Conservation (phyloP, 192 early-diverging fungal genomes). For the Dissophora globulifera region DNA sequence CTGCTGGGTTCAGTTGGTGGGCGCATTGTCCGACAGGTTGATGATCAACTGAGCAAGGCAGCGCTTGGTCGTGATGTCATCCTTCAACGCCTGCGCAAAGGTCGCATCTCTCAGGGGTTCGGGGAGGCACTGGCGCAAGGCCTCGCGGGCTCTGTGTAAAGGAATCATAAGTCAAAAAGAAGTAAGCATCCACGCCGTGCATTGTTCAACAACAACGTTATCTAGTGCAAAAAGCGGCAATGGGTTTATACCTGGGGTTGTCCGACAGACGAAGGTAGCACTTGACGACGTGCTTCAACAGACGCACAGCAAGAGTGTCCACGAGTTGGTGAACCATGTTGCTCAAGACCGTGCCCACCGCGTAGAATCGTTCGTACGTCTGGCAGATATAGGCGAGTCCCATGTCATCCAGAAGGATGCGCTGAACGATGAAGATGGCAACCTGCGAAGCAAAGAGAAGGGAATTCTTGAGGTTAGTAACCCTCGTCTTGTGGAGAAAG, state of each 20-base stretch:
- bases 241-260: constrained; percentile 74
- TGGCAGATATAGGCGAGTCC: constrained; percentile 92
- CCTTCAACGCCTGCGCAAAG: constrained; percentile 85
- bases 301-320: constrained; percentile 81
- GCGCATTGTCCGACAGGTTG: constrained; percentile 60
- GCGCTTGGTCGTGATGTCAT: constrained; percentile 90
- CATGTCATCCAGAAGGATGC: constrained; percentile 93
- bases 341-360: constrained; percentile 91
- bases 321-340: constrained; percentile 95
- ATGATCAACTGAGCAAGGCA: constrained; percentile 77
- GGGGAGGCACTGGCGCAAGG: constrained; percentile 90
- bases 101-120: constrained; percentile 92
- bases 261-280: constrained; percentile 94
- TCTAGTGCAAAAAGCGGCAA: not conserved
- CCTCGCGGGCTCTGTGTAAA: constrained; percentile 91
- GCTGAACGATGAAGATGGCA: constrained; percentile 99
- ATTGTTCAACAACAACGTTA: too few relatives aligned
- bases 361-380: constrained; percentile 92
- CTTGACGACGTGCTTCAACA: constrained; percentile 94
- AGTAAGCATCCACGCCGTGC: too few relatives aligned
- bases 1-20: not conserved
- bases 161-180: not conserved
- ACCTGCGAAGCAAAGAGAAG: constrained; percentile 90
- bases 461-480: too few relatives aligned
- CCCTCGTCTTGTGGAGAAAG: too few relatives aligned